phyloP scores from a whole-genome alignment of 2,329 filamentous ascomycete species.

The Pseudopithomyces maydicus region DNA sequence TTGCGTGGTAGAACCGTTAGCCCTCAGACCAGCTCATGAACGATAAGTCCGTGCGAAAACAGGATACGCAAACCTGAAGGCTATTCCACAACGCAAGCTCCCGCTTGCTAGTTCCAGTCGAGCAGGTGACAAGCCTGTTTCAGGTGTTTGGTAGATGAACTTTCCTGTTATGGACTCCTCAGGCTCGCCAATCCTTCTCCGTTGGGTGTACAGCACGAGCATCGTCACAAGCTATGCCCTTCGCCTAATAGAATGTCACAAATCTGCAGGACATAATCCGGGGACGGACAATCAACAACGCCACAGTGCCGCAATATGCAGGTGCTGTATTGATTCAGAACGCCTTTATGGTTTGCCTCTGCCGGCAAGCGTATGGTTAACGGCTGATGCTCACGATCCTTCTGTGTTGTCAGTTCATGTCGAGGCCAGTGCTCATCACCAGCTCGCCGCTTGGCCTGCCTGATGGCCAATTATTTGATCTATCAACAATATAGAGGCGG shows the following conservation, averaged over 20 bases:
- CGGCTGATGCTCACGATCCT: conserved; percentile 2
- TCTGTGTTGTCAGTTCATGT: conserved; percentile 8
- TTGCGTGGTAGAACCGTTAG: conserved; percentile 32
- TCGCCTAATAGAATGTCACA: conserved; percentile 25
- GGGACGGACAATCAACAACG: conserved; percentile 32
- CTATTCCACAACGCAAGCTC: conserved; percentile 18
- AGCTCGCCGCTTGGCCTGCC: conserved; percentile 8
- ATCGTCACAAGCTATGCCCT: conserved; percentile 30
- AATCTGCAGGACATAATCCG: conserved; percentile 24
- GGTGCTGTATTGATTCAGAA: conserved; percentile 33
- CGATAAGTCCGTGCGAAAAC: conserved; percentile 40
- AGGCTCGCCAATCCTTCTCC: conserved; percentile 18
- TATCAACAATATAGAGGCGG: conserved; percentile 4
- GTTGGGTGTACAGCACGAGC: conserved; percentile 34
- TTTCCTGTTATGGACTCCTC: conserved; percentile 24
- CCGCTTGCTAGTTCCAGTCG: conserved; percentile 24
- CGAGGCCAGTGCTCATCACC: conserved; percentile 26
- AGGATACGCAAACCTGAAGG: conserved; percentile 29
- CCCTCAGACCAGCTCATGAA: conserved; percentile 35
- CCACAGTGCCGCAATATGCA: conserved; percentile 42
- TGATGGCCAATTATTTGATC: conserved; percentile 26
- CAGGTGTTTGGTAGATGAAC: conserved; percentile 18
- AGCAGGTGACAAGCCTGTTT: conserved; percentile 30
- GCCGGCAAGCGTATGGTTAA: conserved; percentile 9
- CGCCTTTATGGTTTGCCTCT: conserved; percentile 21